These are phyloP conservation scores for Sphagnurus paluster DNA, from an alignment of 1,284 basidiomycete species.

Conservation along the genomic window DNA sequence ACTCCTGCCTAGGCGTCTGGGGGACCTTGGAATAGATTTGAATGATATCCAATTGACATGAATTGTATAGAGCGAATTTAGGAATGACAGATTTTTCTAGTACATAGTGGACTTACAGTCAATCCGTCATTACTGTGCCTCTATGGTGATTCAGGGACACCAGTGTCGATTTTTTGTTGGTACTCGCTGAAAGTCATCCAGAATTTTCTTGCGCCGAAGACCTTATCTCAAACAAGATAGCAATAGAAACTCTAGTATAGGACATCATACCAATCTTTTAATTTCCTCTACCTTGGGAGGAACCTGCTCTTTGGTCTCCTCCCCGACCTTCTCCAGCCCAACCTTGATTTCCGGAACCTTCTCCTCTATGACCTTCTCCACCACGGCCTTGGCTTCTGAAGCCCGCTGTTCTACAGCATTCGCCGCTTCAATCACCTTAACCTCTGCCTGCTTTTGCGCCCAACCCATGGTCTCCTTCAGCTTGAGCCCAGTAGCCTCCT, in stretches of 20 bases:
- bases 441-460: conserved; percentile 24
- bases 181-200: too few relatives aligned
- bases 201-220: too few relatives aligned
- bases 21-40: too few relatives aligned
- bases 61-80: too few relatives aligned
- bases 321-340: not conserved
- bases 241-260: not conserved
- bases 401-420: conserved; percentile 18
- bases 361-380: conserved; percentile 14
- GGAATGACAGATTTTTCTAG: too few relatives aligned
- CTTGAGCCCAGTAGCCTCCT: conserved; percentile 73
- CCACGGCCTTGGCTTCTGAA: conserved; percentile 15
- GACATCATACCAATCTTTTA: conserved; percentile 15
- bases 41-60: too few relatives aligned
- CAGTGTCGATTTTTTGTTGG: too few relatives aligned
- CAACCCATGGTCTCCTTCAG: conserved; percentile 61
- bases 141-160: too few relatives aligned
- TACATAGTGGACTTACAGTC: too few relatives aligned
- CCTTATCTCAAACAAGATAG: not conserved
- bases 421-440: conserved; percentile 19
- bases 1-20: conserved; percentile 27
- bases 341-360: conserved; percentile 5
- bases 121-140: too few relatives aligned
- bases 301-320: conserved; percentile 1
- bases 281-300: not conserved